These are phyloP conservation scores for Aureobasidium sp. DNA, from an alignment of 2,329 filamentous ascomycete species.

Conservation along the genomic window DNA sequence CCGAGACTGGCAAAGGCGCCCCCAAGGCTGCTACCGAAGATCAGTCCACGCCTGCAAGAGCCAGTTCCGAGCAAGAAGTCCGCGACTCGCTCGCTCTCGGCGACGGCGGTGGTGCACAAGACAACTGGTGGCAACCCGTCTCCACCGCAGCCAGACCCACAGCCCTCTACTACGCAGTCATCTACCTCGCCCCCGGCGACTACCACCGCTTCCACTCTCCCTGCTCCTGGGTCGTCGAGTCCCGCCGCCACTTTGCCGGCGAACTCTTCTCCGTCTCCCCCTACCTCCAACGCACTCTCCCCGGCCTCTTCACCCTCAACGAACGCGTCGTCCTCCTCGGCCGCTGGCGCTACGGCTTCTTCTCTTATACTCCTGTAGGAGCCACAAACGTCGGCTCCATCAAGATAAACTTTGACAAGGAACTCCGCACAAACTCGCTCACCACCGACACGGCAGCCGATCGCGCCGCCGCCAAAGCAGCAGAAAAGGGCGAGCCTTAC, in stretches of 20 bases:
- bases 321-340: slow-evolving; percentile 91
- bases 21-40: slow-evolving; percentile 45
- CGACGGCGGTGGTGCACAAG: slow-evolving; percentile 34
- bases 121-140: slow-evolving; percentile 40
- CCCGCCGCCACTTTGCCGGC: slow-evolving; percentile 91
- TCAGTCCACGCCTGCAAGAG: slow-evolving; percentile 61
- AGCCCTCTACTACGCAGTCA: slow-evolving; percentile 83
- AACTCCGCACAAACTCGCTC: slow-evolving; percentile 86
- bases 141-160: slow-evolving; percentile 41
- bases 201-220: slow-evolving; percentile 98
- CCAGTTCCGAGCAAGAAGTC: slow-evolving; percentile 74
- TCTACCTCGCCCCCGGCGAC: slow-evolving; percentile 94
- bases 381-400: slow-evolving; percentile 97
- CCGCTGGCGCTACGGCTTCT: slow-evolving; percentile 95
- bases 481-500: slow-evolving; percentile 69
- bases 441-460: slow-evolving; percentile 90
- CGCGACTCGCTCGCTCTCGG: slow-evolving; percentile 68
- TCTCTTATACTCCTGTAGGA: slow-evolving; percentile 89
- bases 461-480: slow-evolving; percentile 72
- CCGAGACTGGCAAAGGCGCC: neutral
- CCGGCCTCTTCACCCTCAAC: slow-evolving; percentile 92
- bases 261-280: slow-evolving; percentile 94
- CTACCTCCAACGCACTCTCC: slow-evolving; percentile 85
- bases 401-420: slow-evolving; percentile 91
- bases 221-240: slow-evolving; percentile 89